Base-by-base conservation (phyloP, 1,139 yeast genomes). In the Debaryomyces udenii region DNA sequence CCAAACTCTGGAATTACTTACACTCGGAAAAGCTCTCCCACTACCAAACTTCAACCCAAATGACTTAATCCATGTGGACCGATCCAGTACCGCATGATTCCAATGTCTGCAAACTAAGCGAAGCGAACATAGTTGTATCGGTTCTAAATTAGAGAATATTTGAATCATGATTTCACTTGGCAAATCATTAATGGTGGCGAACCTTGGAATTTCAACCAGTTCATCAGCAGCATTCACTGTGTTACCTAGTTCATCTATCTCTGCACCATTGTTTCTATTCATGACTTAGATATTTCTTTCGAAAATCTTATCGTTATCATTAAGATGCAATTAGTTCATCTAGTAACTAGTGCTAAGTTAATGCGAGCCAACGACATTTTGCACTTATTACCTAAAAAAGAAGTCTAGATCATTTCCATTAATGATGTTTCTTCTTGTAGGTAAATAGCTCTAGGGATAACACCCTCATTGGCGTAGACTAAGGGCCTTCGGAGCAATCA, bases 91-190 rank as follows among this genome's bases (percentile, higher is more conserved):
- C 4, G 81, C 68, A 33, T 55, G 53, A 43, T 75, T 61, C 77
- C 88, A 80, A 14, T 64, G 56, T 31, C 62, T 70, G 51, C 88
- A 82, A 3, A 83, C 85, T 32, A 71, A 60, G 23, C 82, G 69
- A 14, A 81, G 56, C 17, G 62, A 62, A 39, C 68, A 64, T 31
- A 84, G 64, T 37, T 83, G 80, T 9, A 66, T 57, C 3, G 84
- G 80, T 39, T 82, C 86, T 13, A 83, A 65, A 46, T 76, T 66
- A 20, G 83, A 68, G 48, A 84, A 77, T 14, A 83, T 67, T 38
- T 71, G 66, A 38, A 81, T 74, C 45, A 83, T 62, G 3, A 83
- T 55, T 56, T 84, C 93, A 1, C 68, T 52, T 1, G 91, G 91
- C 7, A 84, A 63, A 18, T 69, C 69, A 44, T 34, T 34, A 14